Evolutionary conservation across 306 rosid species (phyloP), one percentile per base, ranked within the genome.

Genomic region (Rubus parviflorus): DNA sequence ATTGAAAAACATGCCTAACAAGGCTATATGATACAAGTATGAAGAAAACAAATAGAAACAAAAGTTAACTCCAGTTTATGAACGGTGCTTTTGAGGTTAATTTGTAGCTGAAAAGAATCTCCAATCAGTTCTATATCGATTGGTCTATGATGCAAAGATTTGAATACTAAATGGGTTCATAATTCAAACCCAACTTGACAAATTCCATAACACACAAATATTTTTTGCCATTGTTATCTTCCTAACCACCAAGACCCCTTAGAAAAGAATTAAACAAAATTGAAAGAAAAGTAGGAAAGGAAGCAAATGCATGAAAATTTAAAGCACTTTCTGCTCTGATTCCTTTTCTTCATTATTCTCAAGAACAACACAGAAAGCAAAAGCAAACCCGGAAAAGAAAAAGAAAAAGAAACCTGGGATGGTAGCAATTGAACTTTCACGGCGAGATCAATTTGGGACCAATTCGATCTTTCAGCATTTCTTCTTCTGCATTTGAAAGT

Each of bases 361-460:
- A n/a, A 35, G 22, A 52, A 14, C 77, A 16, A 42, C 8, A 62
- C 79, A 75, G 78, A 75, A 62, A 37, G 49, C 6, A 48, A 49
- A 75, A 64, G 12, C 4, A 23, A 61, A 20, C 49, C 37, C 56
- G 17, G 40, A 7, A 62, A 75, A 49, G 11, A 37, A 49, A 40
- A 51, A 2, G 4, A 62, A 17, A 30, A 0, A 17, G 22, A 12
- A 20, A 75, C 79, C 79, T 64, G 79, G 11, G 25, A 64, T 30
- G 23, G 20, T 23, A 37, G 11, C 13, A 53, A n/a, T 9, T 69
- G 64, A 51, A 1, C 14, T 64, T 38, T 45, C 2, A 68, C 17
- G 42, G 46, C 42, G 4, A 75, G 72, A 75, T 64, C 64, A 75
- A 63, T 23, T 35, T 35, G 45, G 47, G 4, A 5, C 22, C 53